These are phyloP conservation scores for Rostrohypoxylon terebratum DNA, from an alignment of 495 filamentous ascomycete genomes.

Conservation along the genomic window DNA sequence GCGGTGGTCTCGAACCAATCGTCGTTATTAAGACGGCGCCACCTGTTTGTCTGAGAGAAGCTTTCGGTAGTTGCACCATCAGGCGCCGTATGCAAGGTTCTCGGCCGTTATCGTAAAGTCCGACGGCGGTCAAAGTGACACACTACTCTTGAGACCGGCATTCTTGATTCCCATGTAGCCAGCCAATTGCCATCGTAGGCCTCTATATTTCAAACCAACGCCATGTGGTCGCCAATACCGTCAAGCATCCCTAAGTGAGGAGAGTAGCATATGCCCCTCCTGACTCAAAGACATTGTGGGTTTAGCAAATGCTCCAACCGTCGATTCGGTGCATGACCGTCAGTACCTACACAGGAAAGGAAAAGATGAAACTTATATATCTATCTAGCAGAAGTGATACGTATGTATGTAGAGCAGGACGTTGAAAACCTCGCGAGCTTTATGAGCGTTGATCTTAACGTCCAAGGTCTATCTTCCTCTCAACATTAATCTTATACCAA, in stretches of 20 bases:
- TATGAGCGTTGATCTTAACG: background rate
- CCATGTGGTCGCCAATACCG: conserved; percentile 1
- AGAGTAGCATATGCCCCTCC: background rate
- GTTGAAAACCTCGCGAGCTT: background rate
- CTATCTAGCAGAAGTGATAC: background rate
- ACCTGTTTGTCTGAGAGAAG: background rate
- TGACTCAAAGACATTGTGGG: background rate
- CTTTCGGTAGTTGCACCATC: background rate
- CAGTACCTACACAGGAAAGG: background rate
- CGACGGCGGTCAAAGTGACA: background rate
- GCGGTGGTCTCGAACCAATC: background rate
- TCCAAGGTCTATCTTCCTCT: background rate
- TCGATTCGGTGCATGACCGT: background rate
- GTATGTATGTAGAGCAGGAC: background rate
- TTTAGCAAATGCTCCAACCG: background rate
- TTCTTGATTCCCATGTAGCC: background rate
- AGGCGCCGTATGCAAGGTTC: background rate
- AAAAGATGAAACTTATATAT: background rate
- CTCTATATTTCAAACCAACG: background rate
- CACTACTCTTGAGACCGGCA: background rate
- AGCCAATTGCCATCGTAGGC: background rate
- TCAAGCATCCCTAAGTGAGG: background rate
- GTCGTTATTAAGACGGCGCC: background rate
- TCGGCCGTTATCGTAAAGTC: background rate
- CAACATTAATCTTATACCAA: background rate